Conservation (phyloP, 208 protist genomes). For the Naegleria fowleri region DNA sequence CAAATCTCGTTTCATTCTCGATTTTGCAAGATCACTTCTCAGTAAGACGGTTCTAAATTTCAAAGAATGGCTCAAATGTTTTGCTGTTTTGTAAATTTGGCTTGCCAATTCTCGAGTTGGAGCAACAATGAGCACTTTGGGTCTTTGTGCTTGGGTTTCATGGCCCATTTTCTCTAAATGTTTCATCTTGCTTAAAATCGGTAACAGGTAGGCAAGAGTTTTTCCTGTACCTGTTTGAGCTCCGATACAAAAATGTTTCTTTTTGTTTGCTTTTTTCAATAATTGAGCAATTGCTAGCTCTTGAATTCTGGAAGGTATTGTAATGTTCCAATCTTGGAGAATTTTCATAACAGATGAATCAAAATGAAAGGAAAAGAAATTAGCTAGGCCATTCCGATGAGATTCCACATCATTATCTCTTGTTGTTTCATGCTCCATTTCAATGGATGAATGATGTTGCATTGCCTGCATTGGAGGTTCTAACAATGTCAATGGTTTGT, state of each 20-base stretch:
- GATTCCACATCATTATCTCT: too few relatives aligned
- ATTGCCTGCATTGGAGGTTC: not conserved
- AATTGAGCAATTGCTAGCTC: not conserved
- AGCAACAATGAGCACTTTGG: conserved; percentile 3
- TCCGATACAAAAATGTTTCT: conserved; percentile 41
- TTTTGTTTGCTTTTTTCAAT: not conserved
- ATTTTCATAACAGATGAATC: not conserved
- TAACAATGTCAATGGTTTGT: not conserved
- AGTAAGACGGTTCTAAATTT: conserved; percentile 21
- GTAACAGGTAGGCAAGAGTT: conserved; percentile 66
- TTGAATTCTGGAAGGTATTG: not conserved
- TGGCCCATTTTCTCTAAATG: not conserved
- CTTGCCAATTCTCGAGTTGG: conserved; percentile 12
- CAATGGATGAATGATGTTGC: not conserved
- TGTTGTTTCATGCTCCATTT: not conserved
- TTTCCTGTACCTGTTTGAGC: conserved; percentile 74
- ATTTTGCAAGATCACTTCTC: not conserved
- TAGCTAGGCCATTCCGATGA: too few relatives aligned
- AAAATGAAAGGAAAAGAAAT: not conserved
- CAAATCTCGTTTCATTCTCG: conserved; percentile 5
- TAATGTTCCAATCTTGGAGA: not conserved
- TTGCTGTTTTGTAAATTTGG: not conserved
- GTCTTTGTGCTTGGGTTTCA: not conserved
- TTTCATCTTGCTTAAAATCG: conserved; percentile 50
- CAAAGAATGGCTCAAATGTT: not conserved